Evolutionary conservation across 106 monocot genomes (phyloP).

Genomic region (Triglochin maritima): DNA sequence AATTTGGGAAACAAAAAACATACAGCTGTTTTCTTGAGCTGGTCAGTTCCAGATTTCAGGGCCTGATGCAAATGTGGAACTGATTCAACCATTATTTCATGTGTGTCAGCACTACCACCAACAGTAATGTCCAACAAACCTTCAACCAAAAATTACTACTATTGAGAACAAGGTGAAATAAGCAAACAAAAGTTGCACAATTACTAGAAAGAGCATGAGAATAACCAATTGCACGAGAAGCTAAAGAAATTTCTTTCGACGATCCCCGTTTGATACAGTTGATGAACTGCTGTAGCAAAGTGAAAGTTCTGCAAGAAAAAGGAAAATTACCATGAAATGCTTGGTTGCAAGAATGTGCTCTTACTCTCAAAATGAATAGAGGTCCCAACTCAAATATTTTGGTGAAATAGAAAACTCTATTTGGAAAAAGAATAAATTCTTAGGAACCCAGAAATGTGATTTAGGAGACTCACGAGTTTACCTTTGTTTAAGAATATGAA

Average conservation of each 20-base stretch:
- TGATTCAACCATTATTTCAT: conserved; percentile 80
- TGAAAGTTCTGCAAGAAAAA: conserved; percentile 40
- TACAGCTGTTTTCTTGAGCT: conserved; percentile 61
- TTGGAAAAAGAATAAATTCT: not conserved
- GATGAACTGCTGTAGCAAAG: conserved; percentile 58
- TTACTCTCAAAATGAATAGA: not conserved
- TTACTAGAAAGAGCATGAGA: not conserved
- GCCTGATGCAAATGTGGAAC: conserved; percentile 51
- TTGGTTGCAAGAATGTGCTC: not conserved
- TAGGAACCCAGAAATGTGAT: not conserved
- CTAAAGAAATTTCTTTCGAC: conserved; percentile 58
- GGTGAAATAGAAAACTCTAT: not conserved
- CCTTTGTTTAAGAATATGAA: too few species aligned
- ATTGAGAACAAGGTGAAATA: not conserved
- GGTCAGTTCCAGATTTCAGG: conserved; percentile 51
- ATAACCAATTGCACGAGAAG: conserved; percentile 79
- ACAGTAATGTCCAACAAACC: conserved; percentile 73
- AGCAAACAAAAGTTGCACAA: not conserved
- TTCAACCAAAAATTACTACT: conserved; percentile 16
- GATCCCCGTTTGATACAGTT: conserved; percentile 77
- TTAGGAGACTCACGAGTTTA: not conserved
- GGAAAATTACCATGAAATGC: not conserved
- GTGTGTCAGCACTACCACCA: conserved; percentile 47
- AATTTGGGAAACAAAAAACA: not conserved
- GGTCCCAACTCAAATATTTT: not conserved